Evolutionary conservation across 306 rosid species (phyloP).

Genomic region (Pyrus pyrifolia): DNA sequence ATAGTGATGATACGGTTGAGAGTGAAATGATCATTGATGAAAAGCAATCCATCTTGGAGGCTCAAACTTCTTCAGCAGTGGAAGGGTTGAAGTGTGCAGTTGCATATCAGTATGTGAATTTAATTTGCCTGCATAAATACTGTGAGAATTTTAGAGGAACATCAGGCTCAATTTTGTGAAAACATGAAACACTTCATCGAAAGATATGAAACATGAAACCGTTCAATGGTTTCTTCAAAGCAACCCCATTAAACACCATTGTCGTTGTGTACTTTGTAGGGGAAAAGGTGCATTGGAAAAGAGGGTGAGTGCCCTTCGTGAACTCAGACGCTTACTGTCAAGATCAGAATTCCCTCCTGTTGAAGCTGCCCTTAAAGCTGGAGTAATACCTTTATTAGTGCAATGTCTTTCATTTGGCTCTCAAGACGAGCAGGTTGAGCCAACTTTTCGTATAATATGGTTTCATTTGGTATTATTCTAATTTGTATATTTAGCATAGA

Average conservation of each 20-base stretch:
- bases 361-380: constrained; percentile 77
- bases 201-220: neutral
- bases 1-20: constrained; percentile 25
- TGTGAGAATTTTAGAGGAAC: neutral
- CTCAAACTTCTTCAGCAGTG: constrained; percentile 71
- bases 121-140: neutral
- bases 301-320: constrained; percentile 71
- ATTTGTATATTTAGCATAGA: neutral
- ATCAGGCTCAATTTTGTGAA: neutral
- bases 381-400: constrained; percentile 65
- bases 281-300: constrained; percentile 84
- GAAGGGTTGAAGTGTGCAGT: constrained; percentile 61
- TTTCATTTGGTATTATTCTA: neutral
- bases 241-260: neutral
- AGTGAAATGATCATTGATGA: constrained; percentile 66
- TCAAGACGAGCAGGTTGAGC: constrained; percentile 83
- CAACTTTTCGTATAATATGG: constrained; percentile 2
- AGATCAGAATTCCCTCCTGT: constrained; percentile 85
- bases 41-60: constrained; percentile 71
- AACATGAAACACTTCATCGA: neutral
- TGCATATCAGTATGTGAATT: constrained; percentile 60
- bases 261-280: constrained; percentile 41
- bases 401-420: constrained; percentile 95
- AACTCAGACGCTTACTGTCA: constrained; percentile 73
- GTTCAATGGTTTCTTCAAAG: neutral